phyloP scores from a whole-genome alignment of 2,329 filamentous ascomycete genomes.

The Xylaria sp. region DNA sequence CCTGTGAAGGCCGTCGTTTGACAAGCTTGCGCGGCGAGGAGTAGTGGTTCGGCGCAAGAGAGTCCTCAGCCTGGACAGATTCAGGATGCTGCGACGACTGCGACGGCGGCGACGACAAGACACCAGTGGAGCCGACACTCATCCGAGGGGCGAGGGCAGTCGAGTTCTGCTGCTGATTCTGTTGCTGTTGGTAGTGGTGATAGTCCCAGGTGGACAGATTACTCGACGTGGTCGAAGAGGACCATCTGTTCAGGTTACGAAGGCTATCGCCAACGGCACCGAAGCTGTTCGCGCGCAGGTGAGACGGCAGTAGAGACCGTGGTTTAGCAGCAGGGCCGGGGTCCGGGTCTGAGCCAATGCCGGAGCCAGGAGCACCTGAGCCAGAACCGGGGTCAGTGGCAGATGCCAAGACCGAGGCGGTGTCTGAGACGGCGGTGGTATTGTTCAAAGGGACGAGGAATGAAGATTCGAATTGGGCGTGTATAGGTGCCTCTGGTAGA shows the following conservation, averaged over 20 bases:
- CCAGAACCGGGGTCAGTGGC: constrained; percentile 12
- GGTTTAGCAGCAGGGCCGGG: constrained; percentile 21
- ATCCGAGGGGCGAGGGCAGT: constrained; percentile 55
- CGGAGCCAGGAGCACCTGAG: constrained; percentile 11
- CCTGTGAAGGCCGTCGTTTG: constrained; percentile 47
- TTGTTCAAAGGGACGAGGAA: constrained; percentile 39
- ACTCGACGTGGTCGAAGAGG: constrained; percentile 63
- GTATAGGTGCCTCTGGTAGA: constrained; percentile 28
- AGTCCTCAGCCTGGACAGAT: constrained; percentile 21
- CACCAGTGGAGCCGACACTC: constrained; percentile 57
- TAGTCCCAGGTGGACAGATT: constrained; percentile 53
- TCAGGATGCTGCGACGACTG: constrained; percentile 34
- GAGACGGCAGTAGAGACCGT: constrained; percentile 22
- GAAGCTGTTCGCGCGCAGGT: constrained; percentile 45
- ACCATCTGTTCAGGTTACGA: constrained; percentile 65
- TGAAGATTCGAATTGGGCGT: constrained; percentile 36
- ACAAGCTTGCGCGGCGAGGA: constrained; percentile 46
- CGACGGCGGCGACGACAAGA: constrained; percentile 39
- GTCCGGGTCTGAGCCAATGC: constrained; percentile 10
- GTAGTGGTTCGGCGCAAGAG: constrained; percentile 31
- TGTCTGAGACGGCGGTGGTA: constrained; percentile 8
- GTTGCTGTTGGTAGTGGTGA: constrained; percentile 39
- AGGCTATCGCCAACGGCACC: constrained; percentile 55
- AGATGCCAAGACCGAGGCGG: constrained; percentile 25
- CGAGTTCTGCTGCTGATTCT: constrained; percentile 46